Conservation (phyloP, 2,329 filamentous ascomycete genomes). For the Daldinia sp. region DNA sequence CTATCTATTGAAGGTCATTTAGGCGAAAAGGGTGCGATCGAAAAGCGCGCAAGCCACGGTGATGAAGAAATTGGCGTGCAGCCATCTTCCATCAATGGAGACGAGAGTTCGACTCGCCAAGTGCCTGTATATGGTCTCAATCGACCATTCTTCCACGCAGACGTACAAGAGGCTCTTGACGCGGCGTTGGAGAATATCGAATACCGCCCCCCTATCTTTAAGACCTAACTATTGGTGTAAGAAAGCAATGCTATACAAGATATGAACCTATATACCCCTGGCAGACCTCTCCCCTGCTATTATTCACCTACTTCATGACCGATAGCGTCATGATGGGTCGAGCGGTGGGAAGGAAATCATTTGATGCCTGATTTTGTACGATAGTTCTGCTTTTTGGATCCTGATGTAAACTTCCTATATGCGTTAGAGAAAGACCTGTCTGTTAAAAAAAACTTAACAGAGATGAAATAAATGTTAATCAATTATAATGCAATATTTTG, state of each 20-base stretch:
- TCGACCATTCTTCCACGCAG: conserved; percentile 61
- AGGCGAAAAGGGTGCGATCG: conserved; percentile 13
- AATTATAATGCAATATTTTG: too few species aligned
- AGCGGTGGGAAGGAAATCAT: background rate
- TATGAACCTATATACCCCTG: conserved; percentile 25
- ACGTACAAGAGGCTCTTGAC: conserved; percentile 49
- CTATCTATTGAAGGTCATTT: conserved; percentile 22
- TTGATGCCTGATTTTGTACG: background rate
- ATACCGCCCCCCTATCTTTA: conserved; percentile 13
- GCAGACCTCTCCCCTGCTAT: background rate
- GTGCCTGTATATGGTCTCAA: conserved; percentile 55
- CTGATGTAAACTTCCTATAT: background rate
- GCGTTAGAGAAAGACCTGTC: too few species aligned
- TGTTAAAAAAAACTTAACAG: too few species aligned
- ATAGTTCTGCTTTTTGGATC: background rate
- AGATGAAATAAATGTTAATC: too few species aligned
- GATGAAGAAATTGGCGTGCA: conserved; percentile 35
- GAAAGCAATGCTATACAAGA: conserved; percentile 8
- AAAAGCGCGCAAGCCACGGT: conserved; percentile 29
- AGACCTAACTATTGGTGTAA: background rate
- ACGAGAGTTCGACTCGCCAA: conserved; percentile 17
- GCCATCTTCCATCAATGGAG: conserved; percentile 24
- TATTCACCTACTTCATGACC: conserved; percentile 2
- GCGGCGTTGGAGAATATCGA: conserved; percentile 57
- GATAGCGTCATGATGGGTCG: background rate